Base-by-base conservation (phyloP, 768 basidiomycete genomes). In the Piloderma croceum region DNA sequence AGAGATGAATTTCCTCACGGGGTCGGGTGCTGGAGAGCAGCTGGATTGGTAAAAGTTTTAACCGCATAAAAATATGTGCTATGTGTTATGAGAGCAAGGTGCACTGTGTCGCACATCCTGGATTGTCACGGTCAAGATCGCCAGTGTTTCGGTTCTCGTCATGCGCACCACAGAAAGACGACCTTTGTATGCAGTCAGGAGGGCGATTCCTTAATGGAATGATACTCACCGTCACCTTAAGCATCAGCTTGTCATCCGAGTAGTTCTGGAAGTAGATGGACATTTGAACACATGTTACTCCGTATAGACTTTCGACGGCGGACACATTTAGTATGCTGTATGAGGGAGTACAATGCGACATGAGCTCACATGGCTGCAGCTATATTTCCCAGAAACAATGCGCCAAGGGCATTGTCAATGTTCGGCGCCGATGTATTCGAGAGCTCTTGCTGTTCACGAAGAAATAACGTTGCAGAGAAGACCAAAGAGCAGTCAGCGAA, bases 371-470 rank as follows among this genome's bases (percentile, higher is more conserved):
- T 56, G 24, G 63, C 50, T 34, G 67, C 64, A 23, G 64, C 46
- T 34, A 72, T 54, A 21, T 63, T 61, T 3, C 73, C 73, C 2
- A 74, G 41, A 36, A 74, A 64, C 24, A 69, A 59, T 6, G 73
- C 69, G 3, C 73, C 74, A 1, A 76, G 51, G 6, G 63, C 72
- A 39, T 59, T 63, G 34, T 60, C 56, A 25, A 64, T 47, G 38
- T 58, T 43, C 35, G 56, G 55, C 44, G 27, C 45, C 44, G n/a
- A n/a, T n/a, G n/a, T n/a, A n/a, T n/a, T n/a, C n/a, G n/a, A n/a
- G n/a, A n/a, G n/a, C n/a, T n/a, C n/a, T n/a, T n/a, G n/a, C n/a
- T n/a, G n/a, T n/a, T n/a, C n/a, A n/a, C n/a, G n/a, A n/a, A n/a
- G n/a, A n/a, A n/a, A n/a, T n/a, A n/a, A n/a, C n/a, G n/a, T n/a